Evolutionary conservation across 257 asterid species (phyloP), one percentile per base, ranked within the genome.

Genomic region (Catharanthus roseus): DNA sequence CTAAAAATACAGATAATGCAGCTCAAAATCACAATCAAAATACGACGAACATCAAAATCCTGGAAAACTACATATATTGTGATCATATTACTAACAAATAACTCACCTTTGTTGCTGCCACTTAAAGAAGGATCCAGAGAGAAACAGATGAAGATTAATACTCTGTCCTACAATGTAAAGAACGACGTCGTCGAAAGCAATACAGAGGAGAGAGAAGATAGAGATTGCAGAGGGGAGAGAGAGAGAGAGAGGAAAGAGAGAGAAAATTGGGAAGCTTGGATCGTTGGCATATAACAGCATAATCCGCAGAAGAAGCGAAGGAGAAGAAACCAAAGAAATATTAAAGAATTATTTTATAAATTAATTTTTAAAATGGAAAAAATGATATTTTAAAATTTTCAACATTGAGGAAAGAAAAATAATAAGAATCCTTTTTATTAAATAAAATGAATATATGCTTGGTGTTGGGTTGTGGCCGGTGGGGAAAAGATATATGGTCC

Each of bases 281-380:
- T 56, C 66, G 78, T 70, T 63, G 75, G 73, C 68, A 69, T 62
- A 77, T 67, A 79, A 77, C 83, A 73, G 81, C 85, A 75, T 89
- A 85, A 74, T 77, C 86, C 87, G 88, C 75, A 83, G 93, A 81
- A 77, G 90, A 77, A 81, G 90, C 81, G 84, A 78, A 72, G 87
- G 79, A 78, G 96, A 83, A 81, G 92, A 82, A 89, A 81, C 82
- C 83, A 83, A 86, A 74, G 64, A n/a, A 77, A 78, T 61, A 64
- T n/a, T n/a, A n/a, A n/a, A n/a, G n/a, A n/a, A n/a, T 65, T 71
- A 50, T 50, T 44, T 21, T 9, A 28, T 44, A 42, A 55, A 44
- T 1, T 45, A 51, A 63, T 54, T 41, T 71, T 41, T 19, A 0
- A 2, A 44, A n/a, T 66, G n/a, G 12, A 44, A 67, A 23, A 29